These are phyloP conservation scores for Neurospora sp. DNA, from an alignment of 495 filamentous ascomycete species.

Conservation along the genomic window DNA sequence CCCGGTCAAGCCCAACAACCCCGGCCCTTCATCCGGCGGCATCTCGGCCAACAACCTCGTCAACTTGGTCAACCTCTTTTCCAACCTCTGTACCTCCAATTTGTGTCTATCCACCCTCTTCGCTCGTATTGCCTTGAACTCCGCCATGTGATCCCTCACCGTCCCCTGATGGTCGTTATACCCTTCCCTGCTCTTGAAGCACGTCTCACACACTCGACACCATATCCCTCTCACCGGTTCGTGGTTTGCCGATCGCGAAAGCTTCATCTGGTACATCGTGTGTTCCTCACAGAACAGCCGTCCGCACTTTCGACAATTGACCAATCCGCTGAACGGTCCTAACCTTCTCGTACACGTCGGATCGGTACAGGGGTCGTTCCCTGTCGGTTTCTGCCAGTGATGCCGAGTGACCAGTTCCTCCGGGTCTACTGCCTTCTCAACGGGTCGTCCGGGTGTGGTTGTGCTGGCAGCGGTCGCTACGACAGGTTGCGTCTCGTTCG, in stretches of 20 bases:
- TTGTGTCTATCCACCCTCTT: slow-evolving; percentile 73
- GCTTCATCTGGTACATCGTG: slow-evolving; percentile 99
- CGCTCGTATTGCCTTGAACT: slow-evolving; percentile 58
- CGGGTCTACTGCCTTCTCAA: slow-evolving; percentile 52
- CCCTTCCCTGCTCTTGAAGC: slow-evolving; percentile 90
- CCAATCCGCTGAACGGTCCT: slow-evolving; percentile 65
- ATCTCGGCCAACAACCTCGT: slow-evolving; percentile 71
- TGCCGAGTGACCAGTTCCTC: slow-evolving; percentile 79
- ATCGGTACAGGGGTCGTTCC: slow-evolving; percentile 76
- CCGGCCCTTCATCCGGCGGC: slow-evolving; percentile 43
- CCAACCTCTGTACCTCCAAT: slow-evolving; percentile 77
- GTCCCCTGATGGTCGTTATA: slow-evolving; percentile 83
- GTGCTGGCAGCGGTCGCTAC: slow-evolving; percentile 7
- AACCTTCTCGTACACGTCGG: slow-evolving; percentile 74
- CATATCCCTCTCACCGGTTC: slow-evolving; percentile 89
- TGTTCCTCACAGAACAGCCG: slow-evolving; percentile 94
- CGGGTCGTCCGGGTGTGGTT: slow-evolving; percentile 14
- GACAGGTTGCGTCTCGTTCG: slow-evolving; percentile 55
- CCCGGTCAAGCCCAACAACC: slow-evolving; percentile 24
- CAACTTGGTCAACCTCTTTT: slow-evolving; percentile 84
- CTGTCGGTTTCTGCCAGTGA: slow-evolving; percentile 74
- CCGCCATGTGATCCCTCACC: slow-evolving; percentile 55
- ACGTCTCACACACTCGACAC: slow-evolving; percentile 95
- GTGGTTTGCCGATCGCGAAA: slow-evolving; percentile 79
- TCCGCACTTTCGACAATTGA: slow-evolving; percentile 90